phyloP scores from a whole-genome alignment of 2,329 filamentous ascomycete genomes.

The Herpotrichia juniperi region DNA sequence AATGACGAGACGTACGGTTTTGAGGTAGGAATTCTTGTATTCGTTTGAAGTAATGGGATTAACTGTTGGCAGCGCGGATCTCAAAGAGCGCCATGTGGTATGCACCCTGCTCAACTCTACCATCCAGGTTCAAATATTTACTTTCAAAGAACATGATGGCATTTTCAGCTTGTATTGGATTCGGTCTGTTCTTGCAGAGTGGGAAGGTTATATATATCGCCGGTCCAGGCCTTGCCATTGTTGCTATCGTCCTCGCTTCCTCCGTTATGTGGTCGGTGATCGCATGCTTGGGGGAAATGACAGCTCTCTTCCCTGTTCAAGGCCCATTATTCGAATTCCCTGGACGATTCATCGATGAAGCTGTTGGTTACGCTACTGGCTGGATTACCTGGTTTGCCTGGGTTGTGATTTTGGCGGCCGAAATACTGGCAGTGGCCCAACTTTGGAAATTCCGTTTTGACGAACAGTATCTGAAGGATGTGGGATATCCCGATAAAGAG shows the following conservation, averaged over 20 bases:
- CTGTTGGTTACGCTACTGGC: constrained; percentile 52
- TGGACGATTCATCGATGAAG: constrained; percentile 79
- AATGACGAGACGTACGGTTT: constrained; percentile 32
- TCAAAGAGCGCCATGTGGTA: constrained; percentile 34
- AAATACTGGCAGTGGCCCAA: constrained; percentile 48
- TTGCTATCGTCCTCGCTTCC: constrained; percentile 43
- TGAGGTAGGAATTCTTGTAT: constrained; percentile 21
- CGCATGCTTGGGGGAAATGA: constrained; percentile 75
- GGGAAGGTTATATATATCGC: constrained; percentile 46
- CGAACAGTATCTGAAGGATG: constrained; percentile 33
- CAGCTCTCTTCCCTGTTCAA: constrained; percentile 84
- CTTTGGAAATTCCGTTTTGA: constrained; percentile 50
- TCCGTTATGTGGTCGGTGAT: constrained; percentile 47
- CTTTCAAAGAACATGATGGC: constrained; percentile 41
- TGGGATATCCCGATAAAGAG: constrained; percentile 39
- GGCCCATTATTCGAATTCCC: constrained; percentile 91
- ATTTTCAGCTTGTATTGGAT: constrained; percentile 43
- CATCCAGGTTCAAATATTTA: background rate
- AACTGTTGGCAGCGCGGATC: constrained; percentile 19
- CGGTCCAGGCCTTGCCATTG: constrained; percentile 44
- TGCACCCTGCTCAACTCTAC: background rate
- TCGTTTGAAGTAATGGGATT: background rate
- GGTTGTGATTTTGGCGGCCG: constrained; percentile 75
- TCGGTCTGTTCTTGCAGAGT: constrained; percentile 46
- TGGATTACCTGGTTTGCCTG: constrained; percentile 72